Evolutionary conservation across 2,329 filamentous ascomycete species (phyloP).

Genomic region (Cladosporium phlei): DNA sequence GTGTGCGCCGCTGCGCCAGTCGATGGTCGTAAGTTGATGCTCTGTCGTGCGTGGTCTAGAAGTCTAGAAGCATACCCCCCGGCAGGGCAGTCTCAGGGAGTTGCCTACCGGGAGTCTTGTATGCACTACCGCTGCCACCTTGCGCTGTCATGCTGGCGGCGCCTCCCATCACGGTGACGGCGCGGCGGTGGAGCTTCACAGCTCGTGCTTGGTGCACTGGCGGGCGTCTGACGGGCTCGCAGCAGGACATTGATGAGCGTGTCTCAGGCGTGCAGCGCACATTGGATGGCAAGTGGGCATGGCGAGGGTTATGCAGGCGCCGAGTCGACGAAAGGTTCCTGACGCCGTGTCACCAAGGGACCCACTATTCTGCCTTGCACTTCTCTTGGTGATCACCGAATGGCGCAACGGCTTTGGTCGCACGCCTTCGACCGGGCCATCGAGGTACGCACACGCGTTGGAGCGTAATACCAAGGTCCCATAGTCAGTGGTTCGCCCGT

Average conservation of each 20-base stretch:
- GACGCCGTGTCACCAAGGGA: not conserved
- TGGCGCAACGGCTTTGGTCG: conserved; percentile 9
- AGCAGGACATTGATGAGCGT: conserved; percentile 4
- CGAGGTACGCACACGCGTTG: conserved; percentile 14
- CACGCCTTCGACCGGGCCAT: conserved; percentile 12
- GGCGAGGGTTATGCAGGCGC: not conserved
- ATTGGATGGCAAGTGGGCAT: not conserved
- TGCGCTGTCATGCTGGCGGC: conserved; percentile 2
- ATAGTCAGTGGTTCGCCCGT: too few relatives aligned
- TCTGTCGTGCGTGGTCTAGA: conserved; percentile 10
- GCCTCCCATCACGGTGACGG: not conserved
- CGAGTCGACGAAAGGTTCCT: not conserved
- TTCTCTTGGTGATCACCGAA: too few relatives aligned
- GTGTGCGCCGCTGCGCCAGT: conserved; percentile 2
- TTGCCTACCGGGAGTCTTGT: too few relatives aligned
- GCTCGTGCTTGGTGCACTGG: too few relatives aligned
- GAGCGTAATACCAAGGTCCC: not conserved
- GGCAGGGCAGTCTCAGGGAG: not conserved
- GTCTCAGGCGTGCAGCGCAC: conserved; percentile 1
- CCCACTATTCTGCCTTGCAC: conserved; percentile 10
- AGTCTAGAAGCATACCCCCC: not conserved
- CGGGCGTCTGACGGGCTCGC: not conserved
- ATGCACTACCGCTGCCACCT: not conserved
- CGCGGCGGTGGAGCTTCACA: not conserved
- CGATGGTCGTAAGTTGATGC: conserved; percentile 4